Evolutionary conservation across 2,329 filamentous ascomycete species (phyloP).

Genomic region (Stemphylium beticola): DNA sequence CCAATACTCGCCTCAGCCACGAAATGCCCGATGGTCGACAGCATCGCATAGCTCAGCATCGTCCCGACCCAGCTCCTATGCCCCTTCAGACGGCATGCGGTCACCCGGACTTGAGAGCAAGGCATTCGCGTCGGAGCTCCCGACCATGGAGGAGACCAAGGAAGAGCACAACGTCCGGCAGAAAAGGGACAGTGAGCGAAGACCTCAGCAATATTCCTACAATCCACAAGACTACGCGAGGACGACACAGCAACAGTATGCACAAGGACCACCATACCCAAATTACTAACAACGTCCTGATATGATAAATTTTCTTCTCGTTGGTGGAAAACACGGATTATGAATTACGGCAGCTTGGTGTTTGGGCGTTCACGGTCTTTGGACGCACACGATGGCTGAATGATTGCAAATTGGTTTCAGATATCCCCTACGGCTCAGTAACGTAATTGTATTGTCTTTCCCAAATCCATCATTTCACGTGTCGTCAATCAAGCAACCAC

Average conservation of each 20-base stretch:
- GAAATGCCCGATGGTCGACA: conserved; percentile 43
- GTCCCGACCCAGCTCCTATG: conserved; percentile 46
- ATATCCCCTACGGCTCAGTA: conserved; percentile 7
- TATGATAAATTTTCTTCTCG: not conserved
- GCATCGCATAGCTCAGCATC: conserved; percentile 33
- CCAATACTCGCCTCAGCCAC: conserved; percentile 33
- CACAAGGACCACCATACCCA: conserved; percentile 15
- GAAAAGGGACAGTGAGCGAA: conserved; percentile 21
- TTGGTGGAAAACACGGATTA: not conserved
- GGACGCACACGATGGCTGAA: not conserved
- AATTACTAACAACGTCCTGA: not conserved
- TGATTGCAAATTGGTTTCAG: conserved; percentile 3
- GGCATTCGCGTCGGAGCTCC: conserved; percentile 42
- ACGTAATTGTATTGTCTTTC: conserved; percentile 6
- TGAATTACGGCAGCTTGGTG: not conserved
- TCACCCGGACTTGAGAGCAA: conserved; percentile 45
- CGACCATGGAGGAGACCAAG: conserved; percentile 44
- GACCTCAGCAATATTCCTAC: conserved; percentile 37
- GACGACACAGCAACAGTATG: conserved; percentile 20
- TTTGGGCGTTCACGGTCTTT: too few species aligned
- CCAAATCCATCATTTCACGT: not conserved
- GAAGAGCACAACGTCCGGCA: conserved; percentile 39
- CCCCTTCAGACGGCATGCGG: conserved; percentile 43
- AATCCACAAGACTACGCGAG: conserved; percentile 45
- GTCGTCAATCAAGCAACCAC: conserved; percentile 11